Evolutionary conservation across 2,329 filamentous ascomycete genomes (phyloP), one percentile per base, ranked within the genome.

Genomic region (Apiospora rasikravindrae): DNA sequence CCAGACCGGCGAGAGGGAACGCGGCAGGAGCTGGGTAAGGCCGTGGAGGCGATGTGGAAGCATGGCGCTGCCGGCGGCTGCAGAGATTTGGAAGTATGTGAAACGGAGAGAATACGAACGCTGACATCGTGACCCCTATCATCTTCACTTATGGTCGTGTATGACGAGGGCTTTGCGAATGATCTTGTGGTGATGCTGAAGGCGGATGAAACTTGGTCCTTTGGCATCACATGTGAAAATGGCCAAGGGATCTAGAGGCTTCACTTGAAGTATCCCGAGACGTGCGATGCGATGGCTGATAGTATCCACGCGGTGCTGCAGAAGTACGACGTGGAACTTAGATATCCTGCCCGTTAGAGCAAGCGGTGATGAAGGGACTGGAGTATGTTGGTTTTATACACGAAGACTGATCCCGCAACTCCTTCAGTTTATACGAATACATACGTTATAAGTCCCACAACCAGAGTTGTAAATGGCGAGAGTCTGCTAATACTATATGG

Each of bases 191-290:
- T 4, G 5, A 47, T 16, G 16, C 22, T 45, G 14, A 45, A 78
- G 67, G 78, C 80, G 22, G 6, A 33, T 33, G 33, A 33, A 33
- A 33, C 3, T 33, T n/a, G n/a, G 33, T 33, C 33, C 3, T 33
- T 33, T 33, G 33, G 33, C 33, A 33, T 33, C 33, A 33, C 33
- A 6, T 3, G 33, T 4, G 33, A 33, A 6, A 33, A 33, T n/a
- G n/a, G n/a, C n/a, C n/a, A n/a, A n/a, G n/a, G n/a, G n/a, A n/a
- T n/a, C n/a, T n/a, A n/a, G n/a, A n/a, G n/a, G 51, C 24, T 19
- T 29, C 5, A 2, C 4, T 14, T 33, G 6, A 57, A 5, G 2
- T 33, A 57, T 2, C 26, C 51, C 51, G 51, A 57, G 24, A 26
- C 14, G 2, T 57, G 26, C 14, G 26, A 57, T 14, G 51, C 51